Conservation (phyloP, 2,329 filamentous ascomycete species). For the Lasiodiplodia hormozganensis region DNA sequence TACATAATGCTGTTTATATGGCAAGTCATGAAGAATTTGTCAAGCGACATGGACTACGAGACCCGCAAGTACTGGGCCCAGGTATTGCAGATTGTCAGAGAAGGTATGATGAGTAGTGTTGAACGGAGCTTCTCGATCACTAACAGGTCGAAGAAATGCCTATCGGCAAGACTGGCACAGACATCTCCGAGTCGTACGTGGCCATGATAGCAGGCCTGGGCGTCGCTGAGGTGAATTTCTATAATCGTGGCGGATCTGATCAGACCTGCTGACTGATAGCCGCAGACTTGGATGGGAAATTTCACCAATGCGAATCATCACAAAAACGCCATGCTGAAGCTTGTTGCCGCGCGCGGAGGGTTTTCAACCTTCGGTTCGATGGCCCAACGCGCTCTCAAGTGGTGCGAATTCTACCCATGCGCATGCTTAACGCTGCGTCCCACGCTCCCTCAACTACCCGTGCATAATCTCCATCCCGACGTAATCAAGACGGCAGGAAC, state of each 20-base stretch:
- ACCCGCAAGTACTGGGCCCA: neutral
- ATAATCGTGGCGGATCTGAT: neutral
- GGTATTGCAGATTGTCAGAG: neutral
- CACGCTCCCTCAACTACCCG: neutral
- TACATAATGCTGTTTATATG: constrained; percentile 4
- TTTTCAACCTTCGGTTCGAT: neutral
- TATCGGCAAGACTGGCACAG: neutral
- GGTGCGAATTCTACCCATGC: constrained; percentile 16
- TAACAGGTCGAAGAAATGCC: neutral
- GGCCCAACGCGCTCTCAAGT: neutral
- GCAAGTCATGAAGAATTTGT: constrained; percentile 6
- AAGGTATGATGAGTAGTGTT: neutral
- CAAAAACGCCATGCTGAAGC: neutral
- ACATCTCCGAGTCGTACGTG: constrained; percentile 9
- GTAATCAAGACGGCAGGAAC: neutral
- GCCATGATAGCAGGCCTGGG: neutral
- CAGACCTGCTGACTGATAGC: neutral
- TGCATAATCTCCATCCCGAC: neutral
- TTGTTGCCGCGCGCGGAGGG: neutral
- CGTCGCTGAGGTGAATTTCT: constrained; percentile 1
- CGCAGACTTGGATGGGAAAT: constrained; percentile 11
- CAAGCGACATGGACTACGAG: neutral
- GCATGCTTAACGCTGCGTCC: neutral
- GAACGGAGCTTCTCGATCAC: too few species aligned
- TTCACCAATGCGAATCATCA: neutral